Conservation (phyloP, 2,329 filamentous ascomycete species). For the Esteya vermicola region DNA sequence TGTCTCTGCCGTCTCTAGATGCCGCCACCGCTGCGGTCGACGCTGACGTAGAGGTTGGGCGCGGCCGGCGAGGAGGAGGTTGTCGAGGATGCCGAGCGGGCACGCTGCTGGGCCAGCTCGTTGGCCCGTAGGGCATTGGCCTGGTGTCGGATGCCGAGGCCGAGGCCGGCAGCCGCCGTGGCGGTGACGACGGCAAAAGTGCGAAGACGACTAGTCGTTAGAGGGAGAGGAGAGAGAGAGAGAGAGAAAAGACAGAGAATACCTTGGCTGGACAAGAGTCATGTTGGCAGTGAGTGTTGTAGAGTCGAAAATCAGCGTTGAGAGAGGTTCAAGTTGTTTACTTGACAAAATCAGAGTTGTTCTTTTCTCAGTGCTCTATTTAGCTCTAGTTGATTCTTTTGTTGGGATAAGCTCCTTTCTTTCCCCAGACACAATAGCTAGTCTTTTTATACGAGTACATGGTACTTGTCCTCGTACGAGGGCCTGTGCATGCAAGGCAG, state of each 20-base stretch:
- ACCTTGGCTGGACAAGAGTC: not conserved
- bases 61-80: too few species aligned
- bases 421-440: too few species aligned
- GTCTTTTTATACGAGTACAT: too few species aligned
- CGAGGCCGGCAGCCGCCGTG: slow-evolving; percentile 16
- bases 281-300: not conserved
- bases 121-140: slow-evolving; percentile 23
- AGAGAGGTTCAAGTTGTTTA: too few species aligned
- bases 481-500: too few species aligned
- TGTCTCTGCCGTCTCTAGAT: slow-evolving; percentile 15
- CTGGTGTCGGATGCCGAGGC: slow-evolving; percentile 19
- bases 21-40: slow-evolving; percentile 36
- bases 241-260: too few species aligned
- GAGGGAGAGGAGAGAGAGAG: too few species aligned
- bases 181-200: slow-evolving; percentile 19
- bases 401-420: too few species aligned
- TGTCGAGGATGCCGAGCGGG: slow-evolving; percentile 6
- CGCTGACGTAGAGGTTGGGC: slow-evolving; percentile 31
- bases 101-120: slow-evolving; percentile 26
- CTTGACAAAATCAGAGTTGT: too few species aligned
- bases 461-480: too few species aligned
- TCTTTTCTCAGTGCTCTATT: too few species aligned
- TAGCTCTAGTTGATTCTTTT: too few species aligned
- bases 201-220: slow-evolving; percentile 25
- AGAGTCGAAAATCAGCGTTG: not conserved